Base-by-base conservation (phyloP, 371 early-diverging fungal genomes). In the Mortierella sp. region DNA sequence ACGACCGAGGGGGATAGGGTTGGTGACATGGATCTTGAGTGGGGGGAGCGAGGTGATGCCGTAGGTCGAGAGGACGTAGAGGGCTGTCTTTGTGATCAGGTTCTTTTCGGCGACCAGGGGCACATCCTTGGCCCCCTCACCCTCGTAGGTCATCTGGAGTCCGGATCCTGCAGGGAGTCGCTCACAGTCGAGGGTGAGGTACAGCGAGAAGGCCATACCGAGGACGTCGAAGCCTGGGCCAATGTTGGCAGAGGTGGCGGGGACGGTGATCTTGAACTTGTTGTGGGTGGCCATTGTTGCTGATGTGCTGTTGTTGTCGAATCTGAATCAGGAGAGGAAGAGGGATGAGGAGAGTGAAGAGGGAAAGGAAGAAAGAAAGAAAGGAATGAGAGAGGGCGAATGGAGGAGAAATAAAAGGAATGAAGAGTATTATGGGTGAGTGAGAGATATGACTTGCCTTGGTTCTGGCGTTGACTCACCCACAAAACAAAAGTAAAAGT, bases 211-310 rank as follows among this genome's bases (percentile, higher is more conserved):
- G 14, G 97, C 95, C 26, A 97, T 91, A 58, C 99, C 99, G 73
- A 99, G 92, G 44, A 95, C 95, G 89, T 99, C 99, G 82, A 97
- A 99, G 48, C 99, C 99, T 11, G 99, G 98, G 13, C 99, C 99
- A 76, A 99, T 94, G 89, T 99, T 99, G 79, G 99, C 96, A 16
- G 98, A 94, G 11, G 98, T 97, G 55, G 96, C 96, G 1, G 99
- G 99, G 54, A 98, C 97, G 50, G 90, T 82, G 88, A 98, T 96
- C 71, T 88, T 92, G 87, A 95, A 93, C 75, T 90, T 90, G 75
- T 90, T 89, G 14, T 77, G 79, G 42, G 73, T 54, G 5, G 77
- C 34, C 86, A 86, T 84, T 52, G 74, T 57, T 72, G 50, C 47
- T 28, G 60, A 42, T 76, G 60, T 31, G 70, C 16, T 55, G 21